Evolutionary conservation across 306 rosid genomes (phyloP), one percentile per base, ranked within the genome.

Genomic region (Rosa multiflora): DNA sequence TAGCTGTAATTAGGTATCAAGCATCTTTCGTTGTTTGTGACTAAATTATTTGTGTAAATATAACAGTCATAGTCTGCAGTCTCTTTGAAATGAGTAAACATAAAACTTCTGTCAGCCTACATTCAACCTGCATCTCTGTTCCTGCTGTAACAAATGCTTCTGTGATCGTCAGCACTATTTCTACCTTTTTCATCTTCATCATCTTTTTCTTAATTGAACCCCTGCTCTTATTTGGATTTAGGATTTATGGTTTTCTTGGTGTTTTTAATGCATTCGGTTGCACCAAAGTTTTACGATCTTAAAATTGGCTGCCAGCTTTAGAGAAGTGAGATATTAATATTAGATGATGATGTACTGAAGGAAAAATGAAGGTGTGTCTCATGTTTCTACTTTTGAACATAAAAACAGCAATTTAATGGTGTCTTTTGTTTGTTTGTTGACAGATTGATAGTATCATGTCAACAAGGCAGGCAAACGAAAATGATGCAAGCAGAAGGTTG

Each of bases 381-480:
- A 21, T 74, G 39, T 62, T 40, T 23, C 14, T 4, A 23, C 29
- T 23, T 40, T 59, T 75, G 7, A 42, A 46, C 37, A 40, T 74
- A 11, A 40, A 7, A 17, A 2, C 67, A 43, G 26, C 6, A 6
- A 29, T 23, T 23, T 61, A 59, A 75, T 75, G 66, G 78, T 43
- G 49, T 23, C 17, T 71, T 23, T 73, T 29, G 21, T 81, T 59
- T 49, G 44, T 55, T 69, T 81, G 73, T 67, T 74, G 43, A 75
- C 89, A 95, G 99, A 91, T 95, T 88, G 99, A 95, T 79, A 95
- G 99, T 84, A 86, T 95, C 72, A 90, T 95, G 99, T 95, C 99
- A 64, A 90, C 94, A 74, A 95, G 99, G 82, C 68, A 71, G 85
- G 88, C 94, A 43, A 88, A 87, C 73, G 99, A 95, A 80, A 87